phyloP scores from a whole-genome alignment of 2,329 filamentous ascomycete species.

The Mollisia scopiformis region DNA sequence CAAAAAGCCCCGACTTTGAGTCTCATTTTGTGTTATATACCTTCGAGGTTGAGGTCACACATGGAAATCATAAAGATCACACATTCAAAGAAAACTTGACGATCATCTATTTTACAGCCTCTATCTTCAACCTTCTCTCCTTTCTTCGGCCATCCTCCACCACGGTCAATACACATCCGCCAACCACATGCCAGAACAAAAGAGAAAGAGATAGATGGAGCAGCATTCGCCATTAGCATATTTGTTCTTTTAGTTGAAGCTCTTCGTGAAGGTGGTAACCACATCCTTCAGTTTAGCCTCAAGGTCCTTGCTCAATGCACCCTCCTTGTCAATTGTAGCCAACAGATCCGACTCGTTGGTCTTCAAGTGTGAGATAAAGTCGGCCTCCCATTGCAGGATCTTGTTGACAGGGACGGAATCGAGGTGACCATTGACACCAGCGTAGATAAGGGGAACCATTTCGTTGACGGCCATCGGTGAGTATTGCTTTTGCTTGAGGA shows the following conservation, averaged over 20 bases:
- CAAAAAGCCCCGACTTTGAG: no score
- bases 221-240: slow-evolving; percentile 22
- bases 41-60: no score
- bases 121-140: slow-evolving; percentile 34
- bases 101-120: slow-evolving; percentile 39
- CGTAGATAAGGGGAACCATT: slow-evolving; percentile 99
- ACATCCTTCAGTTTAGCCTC: slow-evolving; percentile 82
- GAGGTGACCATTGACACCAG: slow-evolving; percentile 97
- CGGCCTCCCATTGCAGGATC: slow-evolving; percentile 91
- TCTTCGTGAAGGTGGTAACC: slow-evolving; percentile 85
- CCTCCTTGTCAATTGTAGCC: slow-evolving; percentile 91
- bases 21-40: no score
- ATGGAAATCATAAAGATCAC: no score
- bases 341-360: slow-evolving; percentile 86
- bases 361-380: slow-evolving; percentile 92
- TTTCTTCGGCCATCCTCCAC: slow-evolving; percentile 19
- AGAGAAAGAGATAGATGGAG: slow-evolving; percentile 32
- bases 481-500: slow-evolving; percentile 99
- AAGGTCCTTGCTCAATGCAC: slow-evolving; percentile 91
- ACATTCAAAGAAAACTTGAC: slow-evolving; percentile 29
- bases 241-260: slow-evolving; percentile 61
- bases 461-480: slow-evolving; percentile 97
- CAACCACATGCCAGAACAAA: slow-evolving; percentile 32
- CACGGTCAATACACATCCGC: slow-evolving; percentile 30
- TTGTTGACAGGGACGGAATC: slow-evolving; percentile 87